Conservation (phyloP, 495 filamentous ascomycete genomes). For the Hypoxylon fuscum region DNA sequence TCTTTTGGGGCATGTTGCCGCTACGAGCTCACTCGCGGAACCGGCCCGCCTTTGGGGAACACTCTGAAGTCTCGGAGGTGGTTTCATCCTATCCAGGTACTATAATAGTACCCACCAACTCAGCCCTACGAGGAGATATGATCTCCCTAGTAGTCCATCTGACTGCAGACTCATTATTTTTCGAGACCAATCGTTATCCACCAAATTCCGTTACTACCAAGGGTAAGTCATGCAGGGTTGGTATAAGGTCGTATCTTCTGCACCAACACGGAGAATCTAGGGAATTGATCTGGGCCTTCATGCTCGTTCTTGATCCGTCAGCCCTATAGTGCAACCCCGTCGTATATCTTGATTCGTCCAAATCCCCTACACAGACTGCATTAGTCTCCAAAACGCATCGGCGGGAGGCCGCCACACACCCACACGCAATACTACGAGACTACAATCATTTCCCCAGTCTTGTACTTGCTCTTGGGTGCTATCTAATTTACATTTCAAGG, state of each 20-base stretch:
- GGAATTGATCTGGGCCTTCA: conserved; percentile 5
- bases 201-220: conserved; percentile 27
- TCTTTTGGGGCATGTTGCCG: conserved; percentile 1
- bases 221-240: conserved; percentile 28
- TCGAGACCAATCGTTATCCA: conserved; percentile 36
- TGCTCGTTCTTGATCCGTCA: conserved; percentile 26
- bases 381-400: conserved; percentile 18
- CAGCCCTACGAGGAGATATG: conserved; percentile 43
- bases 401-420: conserved; percentile 34
- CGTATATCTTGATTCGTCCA: conserved; percentile 23
- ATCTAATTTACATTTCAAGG: background rate
- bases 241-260: conserved; percentile 19
- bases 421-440: conserved; percentile 4
- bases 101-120: conserved; percentile 43
- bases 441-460: background rate
- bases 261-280: conserved; percentile 18
- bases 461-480: background rate
- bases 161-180: conserved; percentile 27
- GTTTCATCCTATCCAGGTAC: conserved; percentile 15
- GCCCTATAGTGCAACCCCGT: conserved; percentile 40
- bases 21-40: conserved; percentile 17
- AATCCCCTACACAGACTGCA: conserved; percentile 9
- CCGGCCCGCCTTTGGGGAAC: conserved; percentile 26
- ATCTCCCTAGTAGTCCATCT: conserved; percentile 31
- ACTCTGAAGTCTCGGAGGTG: background rate